Evolutionary conservation across 352 stramenopile genomes (phyloP), one percentile per base, ranked within the genome.

Genomic region (Pythium phragmiticola): DNA sequence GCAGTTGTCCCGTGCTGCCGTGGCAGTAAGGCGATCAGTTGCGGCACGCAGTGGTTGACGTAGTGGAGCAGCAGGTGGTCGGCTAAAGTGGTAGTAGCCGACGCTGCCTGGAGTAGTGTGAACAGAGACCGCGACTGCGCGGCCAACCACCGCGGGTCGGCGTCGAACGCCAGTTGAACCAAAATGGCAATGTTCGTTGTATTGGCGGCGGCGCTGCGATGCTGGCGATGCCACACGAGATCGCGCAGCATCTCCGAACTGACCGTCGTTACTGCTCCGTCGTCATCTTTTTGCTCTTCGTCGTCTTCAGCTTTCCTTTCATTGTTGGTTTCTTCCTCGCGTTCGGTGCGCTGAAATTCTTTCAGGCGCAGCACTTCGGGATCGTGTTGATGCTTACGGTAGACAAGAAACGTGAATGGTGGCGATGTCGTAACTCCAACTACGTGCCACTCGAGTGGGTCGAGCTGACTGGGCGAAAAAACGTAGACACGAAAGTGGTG

Each of bases 401-500:
- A 78, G 14, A 65, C 68, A 6, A 57, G 47, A 23, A 78, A 70
- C 21, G 72, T 76, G 49, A 78, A 78, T 13, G 65, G 61, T 11
- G 68, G 60, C 1, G 76, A 85, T 19, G 70, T 69, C 2, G 58
- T 54, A 1, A 68, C 39, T 11, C 37, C 64, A 0, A 77, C 73
- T 0, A 82, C 66, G 19, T 69, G 17, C 67, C 66, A 80, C 33
- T 56, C 36, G 14, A 49, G 16, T 4, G 28, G 14, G 14, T 49
- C 54, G 3, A 17, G 17, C 11, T 43, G 14, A 13, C 8, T 21
- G 0, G 42, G 45, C 0, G 58, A 16, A 37, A 85, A 73, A 2
- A 75, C 72, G 39, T 79, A 83, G 11, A 73, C 72, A 33, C 73
- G 73, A 30, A 85, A 75, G 46, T 75, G 62, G 63, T 85, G 77